These are phyloP conservation scores for Boletellus emodensis DNA, from an alignment of 768 basidiomycete species.

Conservation along the genomic window DNA sequence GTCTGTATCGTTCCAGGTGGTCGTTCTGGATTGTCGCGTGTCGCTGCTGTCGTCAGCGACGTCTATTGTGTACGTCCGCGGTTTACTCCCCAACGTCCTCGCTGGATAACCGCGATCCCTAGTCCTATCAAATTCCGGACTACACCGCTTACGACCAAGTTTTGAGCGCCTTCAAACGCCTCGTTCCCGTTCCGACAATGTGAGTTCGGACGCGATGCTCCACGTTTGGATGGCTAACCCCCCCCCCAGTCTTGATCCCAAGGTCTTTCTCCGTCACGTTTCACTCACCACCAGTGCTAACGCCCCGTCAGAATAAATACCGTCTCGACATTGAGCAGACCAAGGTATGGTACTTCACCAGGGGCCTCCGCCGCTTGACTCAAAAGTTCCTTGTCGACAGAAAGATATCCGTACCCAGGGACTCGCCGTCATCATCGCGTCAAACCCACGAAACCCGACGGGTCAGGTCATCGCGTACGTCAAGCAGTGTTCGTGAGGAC, in stretches of 20 bases:
- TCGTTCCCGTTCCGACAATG: slow-evolving; percentile 90
- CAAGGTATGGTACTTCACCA: slow-evolving; percentile 40
- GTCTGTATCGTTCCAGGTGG: slow-evolving; percentile 95
- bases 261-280: slow-evolving; percentile 26
- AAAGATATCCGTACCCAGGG: slow-evolving; percentile 82
- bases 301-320: slow-evolving; percentile 53
- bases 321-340: slow-evolving; percentile 76
- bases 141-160: slow-evolving; percentile 89
- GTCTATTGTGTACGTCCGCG: slow-evolving; percentile 64
- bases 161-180: slow-evolving; percentile 78
- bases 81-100: neutral
- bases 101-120: neutral
- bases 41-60: slow-evolving; percentile 89
- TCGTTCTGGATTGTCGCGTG: slow-evolving; percentile 81
- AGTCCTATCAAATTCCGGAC: slow-evolving; percentile 90
- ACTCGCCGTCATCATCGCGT: slow-evolving; percentile 78
- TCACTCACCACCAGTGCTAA: slow-evolving; percentile 4
- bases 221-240: slow-evolving; percentile 1
- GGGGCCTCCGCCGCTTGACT: neutral
- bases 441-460: slow-evolving; percentile 96
- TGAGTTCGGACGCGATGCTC: slow-evolving; percentile 36
- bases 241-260: slow-evolving; percentile 42
- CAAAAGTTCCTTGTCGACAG: slow-evolving; percentile 28
- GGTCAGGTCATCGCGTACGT: slow-evolving; percentile 77
- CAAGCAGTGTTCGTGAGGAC: neutral